Evolutionary conservation across 2,329 filamentous ascomycete species (phyloP), one percentile per base, ranked within the genome.

Genomic region (Pseudocercospora vitis): DNA sequence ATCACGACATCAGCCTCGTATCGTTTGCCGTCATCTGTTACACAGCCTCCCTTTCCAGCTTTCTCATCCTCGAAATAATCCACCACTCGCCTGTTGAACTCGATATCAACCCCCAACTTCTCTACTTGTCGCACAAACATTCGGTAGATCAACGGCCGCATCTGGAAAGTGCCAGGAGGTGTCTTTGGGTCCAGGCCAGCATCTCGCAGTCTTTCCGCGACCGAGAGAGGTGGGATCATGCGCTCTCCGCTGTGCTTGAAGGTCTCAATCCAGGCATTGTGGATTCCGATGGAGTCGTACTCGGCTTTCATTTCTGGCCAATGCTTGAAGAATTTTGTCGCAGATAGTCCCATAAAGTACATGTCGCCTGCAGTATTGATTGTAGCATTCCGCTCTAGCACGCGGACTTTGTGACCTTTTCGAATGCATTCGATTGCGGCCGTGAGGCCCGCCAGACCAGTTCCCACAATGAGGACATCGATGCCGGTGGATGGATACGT

Each of bases 331-430:
- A 81, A 81, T 31, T 72, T 73, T 39, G 77, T 81, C 18, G 79
- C 79, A 42, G 76, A 79, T 18, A 82, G 72, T 7, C 79, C 78
- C 76, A 83, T 82, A 65, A 81, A 81, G 68, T 80, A 81, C 77
- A 81, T 82, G 66, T 83, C 80, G 49, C 80, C 80, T 21, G 18
- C 37, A 69, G 61, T 18, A 75, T 73, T 64, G 45, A 55, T 55
- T 2, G 35, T 47, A 3, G 42, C 47, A 29, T 48, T 52, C 24
- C 58, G 32, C 55, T 64, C 63, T 4, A 64, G 47, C 8, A 65
- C 50, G 12, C 58, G 58, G 14, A 65, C 62, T 14, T 55, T 58
- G 55, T 64, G 62, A 29, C 63, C 63, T 55, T 64, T 64, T 18
- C 63, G 60, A 23, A 55, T 53, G 46, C 61, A 64, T 45, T 65